These are phyloP conservation scores for Aspergillus ustus DNA, from an alignment of 2,329 filamentous ascomycete species.

Conservation along the genomic window DNA sequence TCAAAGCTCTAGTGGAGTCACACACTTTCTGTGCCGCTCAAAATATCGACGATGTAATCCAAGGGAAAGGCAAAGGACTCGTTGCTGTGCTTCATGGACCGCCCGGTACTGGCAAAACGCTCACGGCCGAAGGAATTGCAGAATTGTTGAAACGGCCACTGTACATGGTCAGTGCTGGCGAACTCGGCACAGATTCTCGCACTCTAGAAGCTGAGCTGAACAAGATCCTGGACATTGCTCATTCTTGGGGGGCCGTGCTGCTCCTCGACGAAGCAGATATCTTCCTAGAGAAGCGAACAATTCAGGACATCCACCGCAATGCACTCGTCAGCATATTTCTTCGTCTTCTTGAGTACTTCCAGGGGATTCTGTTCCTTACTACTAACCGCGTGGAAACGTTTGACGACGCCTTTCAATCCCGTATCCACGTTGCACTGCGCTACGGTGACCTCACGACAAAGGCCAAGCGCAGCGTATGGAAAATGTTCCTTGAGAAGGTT, in stretches of 20 bases:
- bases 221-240: conserved; percentile 83
- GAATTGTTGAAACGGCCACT: conserved; percentile 80
- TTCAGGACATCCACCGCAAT: conserved; percentile 83
- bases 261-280: conserved; percentile 86
- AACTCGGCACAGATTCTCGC: conserved; percentile 77
- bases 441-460: conserved; percentile 75
- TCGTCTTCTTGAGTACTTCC: conserved; percentile 85
- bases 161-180: conserved; percentile 81
- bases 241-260: conserved; percentile 83
- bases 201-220: conserved; percentile 77
- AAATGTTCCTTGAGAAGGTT: conserved; percentile 79
- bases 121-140: conserved; percentile 85
- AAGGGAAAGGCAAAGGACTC: conserved; percentile 84
- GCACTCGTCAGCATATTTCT: conserved; percentile 86
- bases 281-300: conserved; percentile 80
- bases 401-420: conserved; percentile 86
- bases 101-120: conserved; percentile 85
- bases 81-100: conserved; percentile 82
- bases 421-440: conserved; percentile 82
- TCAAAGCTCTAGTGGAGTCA: conserved; percentile 80
- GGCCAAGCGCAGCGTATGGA: conserved; percentile 80
- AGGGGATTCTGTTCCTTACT: conserved; percentile 86
- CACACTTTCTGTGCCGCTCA: conserved; percentile 81
- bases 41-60: conserved; percentile 81
- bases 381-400: conserved; percentile 87